Evolutionary conservation across 2,329 filamentous ascomycete genomes (phyloP).

Genomic region (Xylariaceae sp.): DNA sequence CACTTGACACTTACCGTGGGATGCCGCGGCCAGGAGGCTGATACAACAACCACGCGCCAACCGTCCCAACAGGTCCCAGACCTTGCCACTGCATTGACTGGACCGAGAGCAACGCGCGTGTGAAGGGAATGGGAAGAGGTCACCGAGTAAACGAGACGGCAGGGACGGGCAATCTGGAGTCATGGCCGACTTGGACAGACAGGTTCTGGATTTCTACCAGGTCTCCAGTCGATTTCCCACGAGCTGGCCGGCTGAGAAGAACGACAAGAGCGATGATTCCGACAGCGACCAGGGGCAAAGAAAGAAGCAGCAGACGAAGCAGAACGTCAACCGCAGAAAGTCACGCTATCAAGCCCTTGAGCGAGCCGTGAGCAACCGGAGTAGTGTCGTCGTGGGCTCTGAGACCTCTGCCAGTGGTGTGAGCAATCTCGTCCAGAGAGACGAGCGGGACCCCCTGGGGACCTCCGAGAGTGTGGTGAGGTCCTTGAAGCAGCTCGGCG

Average conservation of each 20-base stretch:
- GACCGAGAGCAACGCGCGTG: no score
- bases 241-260: slow-evolving; percentile 77
- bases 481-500: slow-evolving; percentile 65
- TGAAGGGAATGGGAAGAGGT: no score
- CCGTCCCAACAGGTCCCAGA: no score
- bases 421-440: slow-evolving; percentile 75
- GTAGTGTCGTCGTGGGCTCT: slow-evolving; percentile 58
- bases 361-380: slow-evolving; percentile 60
- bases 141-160: no score
- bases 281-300: slow-evolving; percentile 49
- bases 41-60: no score
- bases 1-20: no score
- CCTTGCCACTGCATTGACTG: no score
- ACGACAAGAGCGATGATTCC: slow-evolving; percentile 53
- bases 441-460: slow-evolving; percentile 91
- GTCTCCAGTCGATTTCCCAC: slow-evolving; percentile 69
- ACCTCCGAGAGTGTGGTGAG: slow-evolving; percentile 78
- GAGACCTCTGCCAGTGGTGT: slow-evolving; percentile 58
- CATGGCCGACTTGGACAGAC: slow-evolving; percentile 66
- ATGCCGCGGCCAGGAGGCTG: no score
- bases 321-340: slow-evolving; percentile 52
- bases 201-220: slow-evolving; percentile 84
- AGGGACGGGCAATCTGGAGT: no score
- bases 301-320: slow-evolving; percentile 36
- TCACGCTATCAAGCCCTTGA: slow-evolving; percentile 83